A percentile compares a stretch with the other conserved stretches of the same genome.
These are phyloP conservation scores for Pseudogymnoascus sp. DNA, from an alignment of 2,329 filamentous ascomycete species.

Conservation along the genomic window DNA sequence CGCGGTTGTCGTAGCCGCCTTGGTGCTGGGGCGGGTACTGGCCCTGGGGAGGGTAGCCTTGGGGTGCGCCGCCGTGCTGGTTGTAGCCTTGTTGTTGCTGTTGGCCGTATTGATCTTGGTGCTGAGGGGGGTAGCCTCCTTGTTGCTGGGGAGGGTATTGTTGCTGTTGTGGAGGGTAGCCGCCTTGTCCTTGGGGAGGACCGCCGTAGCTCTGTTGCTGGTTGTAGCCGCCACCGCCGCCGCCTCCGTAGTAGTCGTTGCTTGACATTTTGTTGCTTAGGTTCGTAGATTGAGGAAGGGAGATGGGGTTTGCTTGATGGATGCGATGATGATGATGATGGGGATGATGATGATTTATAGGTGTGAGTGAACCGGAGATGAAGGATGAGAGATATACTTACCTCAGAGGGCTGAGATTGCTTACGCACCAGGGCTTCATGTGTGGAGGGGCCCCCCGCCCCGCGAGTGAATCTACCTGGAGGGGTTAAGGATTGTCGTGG, in stretches of 20 bases:
- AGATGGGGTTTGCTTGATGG: not conserved
- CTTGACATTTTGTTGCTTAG: conserved; percentile 19
- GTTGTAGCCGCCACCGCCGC: conserved; percentile 12
- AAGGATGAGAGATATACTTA: conserved; percentile 7
- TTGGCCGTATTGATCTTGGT: conserved; percentile 6
- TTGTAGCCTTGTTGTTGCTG: conserved; percentile 2
- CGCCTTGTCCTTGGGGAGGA: conserved; percentile 14
- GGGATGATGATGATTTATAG: conserved; percentile 5
- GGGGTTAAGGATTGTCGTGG: conserved; percentile 4
- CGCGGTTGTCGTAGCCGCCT: conserved; percentile 15
- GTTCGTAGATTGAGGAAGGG: not conserved
- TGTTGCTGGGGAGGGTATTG: conserved; percentile 12
- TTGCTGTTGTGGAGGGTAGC: conserved; percentile 14
- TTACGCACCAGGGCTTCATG: conserved; percentile 3
- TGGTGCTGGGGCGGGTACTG: conserved; percentile 17
- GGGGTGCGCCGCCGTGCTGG: not conserved
- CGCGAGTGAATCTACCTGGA: conserved; percentile 2
- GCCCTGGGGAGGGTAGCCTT: conserved; percentile 19
- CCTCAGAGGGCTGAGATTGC: conserved; percentile 3
- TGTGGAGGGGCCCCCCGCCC: conserved; percentile 2
- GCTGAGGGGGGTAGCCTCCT: conserved; percentile 8
- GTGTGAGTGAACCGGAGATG: not conserved
- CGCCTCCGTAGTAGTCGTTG: conserved; percentile 23
- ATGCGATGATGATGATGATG: conserved; percentile 7
- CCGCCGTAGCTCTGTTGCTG: conserved; percentile 15